Evolutionary conservation across 2,329 filamentous ascomycete species (phyloP).

Genomic region (Fusarium falciforme): DNA sequence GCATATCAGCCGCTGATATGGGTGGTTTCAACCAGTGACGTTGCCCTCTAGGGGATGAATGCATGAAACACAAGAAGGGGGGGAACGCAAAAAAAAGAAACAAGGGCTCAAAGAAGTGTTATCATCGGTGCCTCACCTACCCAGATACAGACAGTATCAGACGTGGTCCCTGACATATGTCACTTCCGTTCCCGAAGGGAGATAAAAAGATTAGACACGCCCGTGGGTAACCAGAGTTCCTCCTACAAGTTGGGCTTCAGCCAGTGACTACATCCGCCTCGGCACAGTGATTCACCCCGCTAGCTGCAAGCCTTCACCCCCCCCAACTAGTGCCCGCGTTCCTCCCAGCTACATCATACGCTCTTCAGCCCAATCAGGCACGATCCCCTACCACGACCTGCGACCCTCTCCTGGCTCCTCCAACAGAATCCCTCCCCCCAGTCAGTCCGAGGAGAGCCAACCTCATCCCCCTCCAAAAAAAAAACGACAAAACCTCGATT

Average conservation of each 20-base stretch:
- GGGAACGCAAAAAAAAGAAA: background rate
- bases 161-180: background rate
- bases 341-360: constrained; percentile 40
- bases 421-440: constrained; percentile 34
- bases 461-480: constrained; percentile 31
- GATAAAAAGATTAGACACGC: constrained; percentile 6
- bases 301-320: constrained; percentile 11
- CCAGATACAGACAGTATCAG: background rate
- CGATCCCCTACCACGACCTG: constrained; percentile 33
- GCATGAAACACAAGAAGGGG: background rate
- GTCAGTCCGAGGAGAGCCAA: constrained; percentile 25
- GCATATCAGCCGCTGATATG: constrained; percentile 19
- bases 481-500: constrained; percentile 12
- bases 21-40: constrained; percentile 9
- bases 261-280: constrained; percentile 26
- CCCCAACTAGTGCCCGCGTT: constrained; percentile 20
- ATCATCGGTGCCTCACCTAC: background rate
- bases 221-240: background rate
- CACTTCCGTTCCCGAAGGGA: background rate
- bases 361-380: constrained; percentile 42
- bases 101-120: background rate
- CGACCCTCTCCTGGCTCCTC: constrained; percentile 35
- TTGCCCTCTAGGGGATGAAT: constrained; percentile 5
- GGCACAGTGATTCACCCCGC: constrained; percentile 20
- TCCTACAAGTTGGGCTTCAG: background rate